Conservation (phyloP, 176 grass and related monocot species). For the Coix lacrymajobi region DNA sequence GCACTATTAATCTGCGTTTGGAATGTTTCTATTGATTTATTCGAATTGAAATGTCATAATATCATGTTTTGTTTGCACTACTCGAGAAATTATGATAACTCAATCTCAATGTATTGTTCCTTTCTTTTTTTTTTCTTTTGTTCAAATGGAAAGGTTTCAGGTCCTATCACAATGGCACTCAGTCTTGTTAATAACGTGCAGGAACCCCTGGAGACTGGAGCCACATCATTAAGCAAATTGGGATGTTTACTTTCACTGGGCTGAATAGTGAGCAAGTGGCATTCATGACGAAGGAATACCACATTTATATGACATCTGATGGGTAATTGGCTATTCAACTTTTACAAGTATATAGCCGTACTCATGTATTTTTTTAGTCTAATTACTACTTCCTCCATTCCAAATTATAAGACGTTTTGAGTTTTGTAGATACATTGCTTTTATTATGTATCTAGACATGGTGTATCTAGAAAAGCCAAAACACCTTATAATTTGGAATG, state of each 20-base stretch:
- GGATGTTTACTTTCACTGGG: slow-evolving; percentile 99
- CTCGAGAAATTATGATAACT: neutral
- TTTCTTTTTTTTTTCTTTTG: neutral
- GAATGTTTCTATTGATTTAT: neutral
- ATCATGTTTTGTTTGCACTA: neutral
- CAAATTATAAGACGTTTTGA: no score
- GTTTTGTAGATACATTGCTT: no score
- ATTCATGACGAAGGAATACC: slow-evolving; percentile 91
- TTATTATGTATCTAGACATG: no score
- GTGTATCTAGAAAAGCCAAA: no score
- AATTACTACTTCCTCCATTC: neutral
- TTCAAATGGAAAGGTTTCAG: neutral
- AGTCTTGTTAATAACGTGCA: slow-evolving; percentile 38
- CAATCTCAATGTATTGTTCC: neutral
- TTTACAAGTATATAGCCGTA: neutral
- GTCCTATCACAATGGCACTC: neutral
- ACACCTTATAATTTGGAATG: no score
- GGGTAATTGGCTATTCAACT: slow-evolving; percentile 52
- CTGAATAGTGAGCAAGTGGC: slow-evolving; percentile 86
- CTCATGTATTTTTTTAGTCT: neutral
- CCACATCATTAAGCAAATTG: slow-evolving; percentile 99
- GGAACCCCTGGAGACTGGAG: slow-evolving; percentile 95
- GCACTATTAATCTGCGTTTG: neutral
- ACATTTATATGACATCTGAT: slow-evolving; percentile 99
- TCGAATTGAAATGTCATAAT: neutral